Conservation (phyloP, 768 basidiomycete genomes). For the Tulasnella sp. region DNA sequence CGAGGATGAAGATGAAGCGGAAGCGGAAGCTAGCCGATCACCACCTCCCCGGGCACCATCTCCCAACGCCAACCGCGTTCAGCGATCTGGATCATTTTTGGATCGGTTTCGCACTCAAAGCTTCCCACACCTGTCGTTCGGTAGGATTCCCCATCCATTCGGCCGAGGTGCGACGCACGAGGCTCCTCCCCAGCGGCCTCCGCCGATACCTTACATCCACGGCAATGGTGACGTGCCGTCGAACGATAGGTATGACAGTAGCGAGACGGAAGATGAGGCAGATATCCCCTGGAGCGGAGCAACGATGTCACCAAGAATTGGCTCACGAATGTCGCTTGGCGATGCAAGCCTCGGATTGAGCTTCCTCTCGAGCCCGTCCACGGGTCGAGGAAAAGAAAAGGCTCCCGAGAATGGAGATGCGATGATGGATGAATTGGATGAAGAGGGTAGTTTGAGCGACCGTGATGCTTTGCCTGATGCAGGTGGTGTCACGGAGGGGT, state of each 20-base stretch:
- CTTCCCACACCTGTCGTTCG: neutral
- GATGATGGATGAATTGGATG: neutral
- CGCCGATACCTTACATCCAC: neutral
- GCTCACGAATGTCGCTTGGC: neutral
- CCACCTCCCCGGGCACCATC: neutral
- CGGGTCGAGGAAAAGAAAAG: neutral
- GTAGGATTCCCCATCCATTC: neutral
- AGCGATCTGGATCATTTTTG: neutral
- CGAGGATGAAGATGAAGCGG: neutral
- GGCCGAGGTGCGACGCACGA: neutral
- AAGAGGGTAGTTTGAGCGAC: neutral
- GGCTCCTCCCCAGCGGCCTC: neutral
- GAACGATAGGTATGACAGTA: neutral
- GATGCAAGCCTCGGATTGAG: neutral
- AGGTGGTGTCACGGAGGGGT: neutral
- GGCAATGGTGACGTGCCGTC: neutral
- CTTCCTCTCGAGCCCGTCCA: neutral
- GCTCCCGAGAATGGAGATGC: neutral
- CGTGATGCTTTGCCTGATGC: neutral
- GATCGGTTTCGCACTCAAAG: neutral
- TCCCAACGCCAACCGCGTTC: neutral
- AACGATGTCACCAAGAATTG: conserved; percentile 6
- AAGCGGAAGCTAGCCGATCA: neutral
- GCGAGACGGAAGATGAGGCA: neutral
- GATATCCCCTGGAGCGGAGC: conserved; percentile 7